Base-by-base conservation (phyloP, 2,329 filamentous ascomycete genomes). In the Phoma sp. region DNA sequence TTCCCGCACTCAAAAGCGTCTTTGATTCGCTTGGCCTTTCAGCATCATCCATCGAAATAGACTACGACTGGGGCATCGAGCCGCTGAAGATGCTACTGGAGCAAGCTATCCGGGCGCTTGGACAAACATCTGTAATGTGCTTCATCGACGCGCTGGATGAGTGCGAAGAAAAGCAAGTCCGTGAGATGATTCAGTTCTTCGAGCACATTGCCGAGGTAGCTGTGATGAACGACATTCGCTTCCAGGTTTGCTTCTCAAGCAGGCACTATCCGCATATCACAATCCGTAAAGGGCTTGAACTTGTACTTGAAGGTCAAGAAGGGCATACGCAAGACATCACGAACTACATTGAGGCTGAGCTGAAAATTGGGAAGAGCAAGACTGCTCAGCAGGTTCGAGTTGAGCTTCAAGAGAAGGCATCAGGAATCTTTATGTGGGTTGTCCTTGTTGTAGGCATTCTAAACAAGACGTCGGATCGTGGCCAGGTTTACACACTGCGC, bases 61-160 rank as follows among this genome's bases (percentile, higher is more conserved):
- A 55, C 14, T 25, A 61, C n/a, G 30, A 56, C 23, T 67, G 62
- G 62, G 59, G 15, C 9, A 17, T 42, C 5, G 37, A 59, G 17
- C 48, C 42, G 10, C 54, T 69, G 1, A 56, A 61, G 15, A 33
- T 36, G 9, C 58, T 71, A 5, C 47, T 73, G 4, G 59, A 59
- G 25, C 47, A 64, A 28, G 58, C 59, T 15, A 46, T 68, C 29
- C 47, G 32, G 28, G 25, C 5, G 2, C 59, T 69, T 10, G 53
- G 45, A 34, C 21, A 54, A 1, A 48, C 39, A 5, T 45, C 58
- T 30, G 59, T 69, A 1, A 43, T 65, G 2, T 67, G 57, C 33
- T 72, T 71, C 18, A 64, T 75, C 1, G 80, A 83, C 45, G 81
- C 80, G 0, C 67, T 83, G 1, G 81, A 84, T 30, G 81, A 83